phyloP scores from a whole-genome alignment of 2,329 filamentous ascomycete species.

The Leptographium lundbergii region DNA sequence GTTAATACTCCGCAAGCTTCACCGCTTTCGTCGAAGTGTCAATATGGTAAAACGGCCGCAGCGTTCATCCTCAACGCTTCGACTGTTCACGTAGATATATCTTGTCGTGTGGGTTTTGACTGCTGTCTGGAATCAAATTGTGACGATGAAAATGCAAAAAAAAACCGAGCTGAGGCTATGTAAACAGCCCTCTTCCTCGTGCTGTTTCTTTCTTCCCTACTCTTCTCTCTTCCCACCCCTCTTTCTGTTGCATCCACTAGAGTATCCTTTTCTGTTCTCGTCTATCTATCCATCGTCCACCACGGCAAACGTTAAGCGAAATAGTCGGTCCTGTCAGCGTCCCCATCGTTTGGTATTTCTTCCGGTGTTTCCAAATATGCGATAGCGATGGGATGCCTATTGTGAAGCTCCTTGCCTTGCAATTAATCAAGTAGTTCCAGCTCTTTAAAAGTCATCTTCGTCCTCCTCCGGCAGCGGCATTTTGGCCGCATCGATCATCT shows the following conservation, averaged over 20 bases:
- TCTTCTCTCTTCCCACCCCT: not conserved
- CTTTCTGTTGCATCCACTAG: not conserved
- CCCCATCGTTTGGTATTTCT: not conserved
- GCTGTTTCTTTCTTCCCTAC: not conserved
- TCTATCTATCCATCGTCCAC: conserved; percentile 10
- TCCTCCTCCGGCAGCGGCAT: conserved; percentile 94
- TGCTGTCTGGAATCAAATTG: not conserved
- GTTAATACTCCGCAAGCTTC: not conserved
- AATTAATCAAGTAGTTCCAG: not conserved
- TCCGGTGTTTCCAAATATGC: conserved; percentile 1
- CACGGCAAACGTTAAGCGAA: conserved; percentile 3
- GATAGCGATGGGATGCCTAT: not conserved
- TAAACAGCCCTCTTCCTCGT: not conserved
- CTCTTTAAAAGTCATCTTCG: conserved; percentile 48
- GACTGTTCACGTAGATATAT: not conserved
- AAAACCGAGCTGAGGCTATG: not conserved
- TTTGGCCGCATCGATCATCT: conserved; percentile 70
- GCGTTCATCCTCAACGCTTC: not conserved
- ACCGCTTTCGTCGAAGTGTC: not conserved
- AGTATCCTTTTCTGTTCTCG: conserved; percentile 4
- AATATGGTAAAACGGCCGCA: not conserved
- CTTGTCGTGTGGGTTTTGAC: not conserved
- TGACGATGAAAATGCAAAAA: conserved; percentile 1
- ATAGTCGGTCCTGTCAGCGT: not conserved
- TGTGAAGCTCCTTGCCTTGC: not conserved